phyloP scores from a whole-genome alignment of 495 filamentous ascomycete genomes.

The Podospora anserina region DNA sequence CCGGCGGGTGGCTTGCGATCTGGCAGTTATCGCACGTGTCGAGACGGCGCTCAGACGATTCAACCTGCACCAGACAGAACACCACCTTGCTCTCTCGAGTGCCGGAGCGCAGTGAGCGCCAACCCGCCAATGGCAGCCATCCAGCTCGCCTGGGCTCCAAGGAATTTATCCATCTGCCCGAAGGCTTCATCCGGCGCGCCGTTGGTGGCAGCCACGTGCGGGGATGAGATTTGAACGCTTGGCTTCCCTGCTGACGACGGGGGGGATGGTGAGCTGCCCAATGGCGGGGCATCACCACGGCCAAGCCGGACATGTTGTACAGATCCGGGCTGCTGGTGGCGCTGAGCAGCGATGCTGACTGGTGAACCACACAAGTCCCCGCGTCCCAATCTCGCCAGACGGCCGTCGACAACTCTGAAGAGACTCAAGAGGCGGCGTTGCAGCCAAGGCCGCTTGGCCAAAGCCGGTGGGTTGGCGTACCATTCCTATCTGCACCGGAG shows the following conservation, averaged over 20 bases:
- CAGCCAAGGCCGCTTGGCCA: slow-evolving; percentile 16
- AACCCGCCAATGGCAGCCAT: not conserved
- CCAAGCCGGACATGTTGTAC: slow-evolving; percentile 34
- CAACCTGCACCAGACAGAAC: slow-evolving; percentile 1
- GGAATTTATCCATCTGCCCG: slow-evolving; percentile 34
- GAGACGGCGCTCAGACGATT: slow-evolving; percentile 5
- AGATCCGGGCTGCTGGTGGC: slow-evolving; percentile 34
- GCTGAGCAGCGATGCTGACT: not conserved
- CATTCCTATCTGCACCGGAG: not conserved
- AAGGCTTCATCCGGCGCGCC: slow-evolving; percentile 32
- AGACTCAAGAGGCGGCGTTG: slow-evolving; percentile 1
- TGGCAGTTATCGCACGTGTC: slow-evolving; percentile 5
- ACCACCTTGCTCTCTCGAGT: slow-evolving; percentile 1
- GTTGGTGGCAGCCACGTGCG: slow-evolving; percentile 35
- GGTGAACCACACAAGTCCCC: slow-evolving; percentile 12
- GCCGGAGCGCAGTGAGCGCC: not conserved
- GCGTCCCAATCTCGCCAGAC: slow-evolving; percentile 20
- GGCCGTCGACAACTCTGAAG: not conserved
- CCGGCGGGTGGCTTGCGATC: not conserved
- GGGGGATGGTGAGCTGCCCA: slow-evolving; percentile 18
- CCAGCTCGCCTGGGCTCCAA: not conserved
- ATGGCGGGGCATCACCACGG: slow-evolving; percentile 15
- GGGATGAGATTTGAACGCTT: slow-evolving; percentile 22
- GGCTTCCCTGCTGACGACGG: slow-evolving; percentile 9
- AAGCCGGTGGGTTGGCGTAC: slow-evolving; percentile 9